phyloP scores from a whole-genome alignment of 2,329 filamentous ascomycete species.

The Alternaria sp. region DNA sequence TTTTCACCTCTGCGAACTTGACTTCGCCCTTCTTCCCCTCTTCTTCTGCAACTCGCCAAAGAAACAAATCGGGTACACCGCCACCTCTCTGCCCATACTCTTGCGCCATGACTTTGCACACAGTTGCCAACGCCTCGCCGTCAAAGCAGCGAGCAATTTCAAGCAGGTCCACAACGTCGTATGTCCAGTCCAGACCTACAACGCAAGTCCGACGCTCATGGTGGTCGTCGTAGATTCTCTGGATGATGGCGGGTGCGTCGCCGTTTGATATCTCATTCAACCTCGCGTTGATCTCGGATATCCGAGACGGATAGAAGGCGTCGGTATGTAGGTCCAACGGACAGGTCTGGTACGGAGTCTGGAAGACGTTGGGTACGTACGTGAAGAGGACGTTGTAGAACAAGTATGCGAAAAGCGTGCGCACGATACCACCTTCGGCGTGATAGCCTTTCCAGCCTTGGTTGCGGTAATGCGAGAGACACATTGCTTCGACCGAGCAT shows the following conservation, averaged over 20 bases:
- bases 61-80: slow-evolving; percentile 88
- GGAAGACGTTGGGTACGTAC: slow-evolving; percentile 95
- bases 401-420: slow-evolving; percentile 82
- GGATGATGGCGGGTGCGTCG: slow-evolving; percentile 69
- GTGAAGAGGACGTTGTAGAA: slow-evolving; percentile 94
- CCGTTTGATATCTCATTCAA: slow-evolving; percentile 89
- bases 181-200: slow-evolving; percentile 92
- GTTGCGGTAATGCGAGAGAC: slow-evolving; percentile 80
- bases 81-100: slow-evolving; percentile 88
- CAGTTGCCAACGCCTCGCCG: slow-evolving; percentile 77
- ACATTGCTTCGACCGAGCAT: slow-evolving; percentile 93
- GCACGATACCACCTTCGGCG: slow-evolving; percentile 85
- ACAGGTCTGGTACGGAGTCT: slow-evolving; percentile 92
- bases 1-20: slow-evolving; percentile 70
- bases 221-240: slow-evolving; percentile 71
- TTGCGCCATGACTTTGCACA: slow-evolving; percentile 94
- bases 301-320: slow-evolving; percentile 84
- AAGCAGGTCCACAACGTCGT: slow-evolving; percentile 75
- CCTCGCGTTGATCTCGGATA: slow-evolving; percentile 86
- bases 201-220: slow-evolving; percentile 77
- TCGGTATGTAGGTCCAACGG: slow-evolving; percentile 93
- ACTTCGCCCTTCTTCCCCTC: slow-evolving; percentile 60
- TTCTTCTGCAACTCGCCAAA: slow-evolving; percentile 68
- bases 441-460: slow-evolving; percentile 95
- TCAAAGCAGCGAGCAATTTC: slow-evolving; percentile 81